phyloP scores from a whole-genome alignment of 2,329 filamentous ascomycete species.

The Alternaria sp. region DNA sequence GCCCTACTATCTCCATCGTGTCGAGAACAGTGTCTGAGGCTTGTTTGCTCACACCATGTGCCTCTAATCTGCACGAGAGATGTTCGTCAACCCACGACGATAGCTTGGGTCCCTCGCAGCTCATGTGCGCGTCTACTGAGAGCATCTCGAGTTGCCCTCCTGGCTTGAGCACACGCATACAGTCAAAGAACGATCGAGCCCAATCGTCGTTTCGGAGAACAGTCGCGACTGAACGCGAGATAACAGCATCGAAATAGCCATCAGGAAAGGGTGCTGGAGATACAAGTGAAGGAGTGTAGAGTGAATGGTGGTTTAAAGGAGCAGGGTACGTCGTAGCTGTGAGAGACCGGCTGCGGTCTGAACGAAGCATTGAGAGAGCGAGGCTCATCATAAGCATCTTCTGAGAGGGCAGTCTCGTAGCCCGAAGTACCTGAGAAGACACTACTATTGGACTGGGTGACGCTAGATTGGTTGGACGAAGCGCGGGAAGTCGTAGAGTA shows the following conservation, averaged over 20 bases:
- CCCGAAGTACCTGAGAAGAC: constrained; percentile 31
- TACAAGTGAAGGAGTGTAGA: constrained; percentile 35
- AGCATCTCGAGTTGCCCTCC: constrained; percentile 41
- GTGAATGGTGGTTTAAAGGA: constrained; percentile 41
- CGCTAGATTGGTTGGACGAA: constrained; percentile 32
- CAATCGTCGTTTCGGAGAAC: constrained; percentile 39
- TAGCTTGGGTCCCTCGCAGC: constrained; percentile 33
- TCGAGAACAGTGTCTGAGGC: constrained; percentile 40
- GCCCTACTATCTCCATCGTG: constrained; percentile 41
- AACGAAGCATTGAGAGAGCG: constrained; percentile 21
- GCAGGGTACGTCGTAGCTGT: constrained; percentile 36
- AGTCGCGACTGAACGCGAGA: constrained; percentile 37
- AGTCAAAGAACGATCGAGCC: constrained; percentile 42
- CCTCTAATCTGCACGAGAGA: constrained; percentile 33
- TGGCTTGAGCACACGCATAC: constrained; percentile 40
- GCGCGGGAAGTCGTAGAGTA: constrained; percentile 30
- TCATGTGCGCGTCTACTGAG: constrained; percentile 38
- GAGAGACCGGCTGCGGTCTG: not conserved
- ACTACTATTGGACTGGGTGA: constrained; percentile 29
- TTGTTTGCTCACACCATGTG: constrained; percentile 33
- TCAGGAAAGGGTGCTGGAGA: constrained; percentile 38
- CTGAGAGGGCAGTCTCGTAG: constrained; percentile 30
- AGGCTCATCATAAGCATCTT: constrained; percentile 24
- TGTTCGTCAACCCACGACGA: constrained; percentile 38
- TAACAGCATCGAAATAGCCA: constrained; percentile 38